Evolutionary conservation across 768 basidiomycete genomes (phyloP), one percentile per base, ranked within the genome.

Genomic region (Chalciporus piperatus): DNA sequence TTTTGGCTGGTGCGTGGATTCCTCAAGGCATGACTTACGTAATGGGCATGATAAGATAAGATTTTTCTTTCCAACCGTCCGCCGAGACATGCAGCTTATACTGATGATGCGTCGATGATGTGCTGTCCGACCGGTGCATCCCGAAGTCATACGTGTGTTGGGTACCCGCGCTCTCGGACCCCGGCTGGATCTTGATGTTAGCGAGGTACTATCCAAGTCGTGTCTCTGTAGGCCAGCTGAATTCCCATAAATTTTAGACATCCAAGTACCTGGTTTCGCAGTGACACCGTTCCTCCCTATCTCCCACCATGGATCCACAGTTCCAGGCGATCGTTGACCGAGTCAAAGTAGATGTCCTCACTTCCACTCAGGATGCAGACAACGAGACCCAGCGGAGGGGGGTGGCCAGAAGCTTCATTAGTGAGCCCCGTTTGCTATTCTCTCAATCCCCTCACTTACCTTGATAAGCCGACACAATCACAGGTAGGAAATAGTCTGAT

Each of bases 371-470:
- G 65, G 73, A 75, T 8, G 64, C 67, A 37, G 85, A 84, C 28
- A 89, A 89, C 67, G 79, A 75, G 40, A 66, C 66, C 9, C 80
- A 79, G 47, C 60, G 75, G 28, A 76, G 73, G 55, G 72, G 80
- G 54, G 78, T 91, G 27, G 74, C 83, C 16, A 75, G 89, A 45
- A 82, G 75, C 38, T 91, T 92, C 62, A 74, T 85, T 53, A 87
- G 89, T 91, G 56, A 69, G 83, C 67, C 23, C 10, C 30, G 3
- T 45, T 27, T 39, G 25, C 14, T 14, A 13, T 46, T 20, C 11
- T 12, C 27, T 13, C 16, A 19, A 20, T 44, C 20, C 44, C 17
- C 19, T 19, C 39, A 41, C 45, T 16, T n/a, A 59, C 39, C 35
- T 11, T n/a, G 47, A 55, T 42, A 52, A 79, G 78, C 72, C 51